Evolutionary conservation across 345 rosid species (phyloP), one percentile per base, ranked within the genome.

Genomic region (Viola odorata): DNA sequence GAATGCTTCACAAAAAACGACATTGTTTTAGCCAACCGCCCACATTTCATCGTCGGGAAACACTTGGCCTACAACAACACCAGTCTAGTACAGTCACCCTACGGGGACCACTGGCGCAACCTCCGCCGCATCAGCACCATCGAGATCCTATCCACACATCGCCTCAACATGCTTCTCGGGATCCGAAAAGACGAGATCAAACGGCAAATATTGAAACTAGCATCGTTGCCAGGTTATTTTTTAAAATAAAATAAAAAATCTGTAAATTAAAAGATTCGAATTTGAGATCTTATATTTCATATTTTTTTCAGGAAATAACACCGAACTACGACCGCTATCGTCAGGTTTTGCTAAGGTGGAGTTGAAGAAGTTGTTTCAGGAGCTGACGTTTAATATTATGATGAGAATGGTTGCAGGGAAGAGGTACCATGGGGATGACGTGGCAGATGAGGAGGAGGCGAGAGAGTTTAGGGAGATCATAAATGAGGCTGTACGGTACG

Each of bases 101-200:
- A 82, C 53, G 84, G 87, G 0, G 77, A 78, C 55, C 79, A 76
- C 45, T 82, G 90, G 90, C 78, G 87, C 58, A 85, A 85, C 68
- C 83, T 78, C 6, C 84, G 86, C 50, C 80, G 82, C 57, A 71
- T 80, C 37, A 59, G 76, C 39, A 58, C 78, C 37, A 37, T 71
- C 0, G 81, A 80, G 45, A 65, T 85, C 57, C 73, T 85, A 62
- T 77, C 85, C 0, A 16, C 75, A 0, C 62, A 52, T 47, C 73
- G 81, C 36, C 74, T 80, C 5, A 73, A 60, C 45, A 32, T 0
- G 9, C 75, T 77, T 32, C 3, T 16, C 8, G 32, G 61, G 32
- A 58, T 73, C 39, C 66, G 85, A 44, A 55, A 62, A 50, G 78
- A 84, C 10, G 87, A 82, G 70, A 67, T 80, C 64, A 60, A 40